These are phyloP conservation scores for Chlorophyllum brunneum DNA, from an alignment of 768 basidiomycete species.

Conservation along the genomic window DNA sequence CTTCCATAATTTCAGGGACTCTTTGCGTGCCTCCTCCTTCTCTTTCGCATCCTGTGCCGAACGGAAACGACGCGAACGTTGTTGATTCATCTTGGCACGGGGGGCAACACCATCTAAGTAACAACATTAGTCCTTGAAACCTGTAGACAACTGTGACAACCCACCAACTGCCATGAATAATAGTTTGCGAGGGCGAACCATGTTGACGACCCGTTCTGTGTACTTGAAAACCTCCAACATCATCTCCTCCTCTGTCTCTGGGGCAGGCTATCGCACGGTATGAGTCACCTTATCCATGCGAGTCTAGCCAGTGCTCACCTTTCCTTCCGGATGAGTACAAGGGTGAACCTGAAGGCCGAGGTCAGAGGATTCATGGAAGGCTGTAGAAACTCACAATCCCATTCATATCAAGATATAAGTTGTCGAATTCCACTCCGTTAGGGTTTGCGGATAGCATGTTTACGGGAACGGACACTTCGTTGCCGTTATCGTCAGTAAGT, in stretches of 20 bases:
- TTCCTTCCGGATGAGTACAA: conserved; percentile 98
- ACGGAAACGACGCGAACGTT: conserved; percentile 94
- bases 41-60: conserved; percentile 93
- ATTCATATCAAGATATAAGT: conserved; percentile 98
- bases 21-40: conserved; percentile 82
- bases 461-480: conserved; percentile 67
- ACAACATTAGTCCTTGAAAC: not conserved
- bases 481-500: conserved; percentile 63
- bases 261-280: conserved; percentile 62
- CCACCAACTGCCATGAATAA: conserved; percentile 98
- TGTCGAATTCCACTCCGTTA: conserved; percentile 95
- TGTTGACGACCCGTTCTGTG: conserved; percentile 95
- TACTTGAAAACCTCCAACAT: conserved; percentile 97
- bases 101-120: conserved; percentile 89
- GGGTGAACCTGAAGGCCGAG: conserved; percentile 73
- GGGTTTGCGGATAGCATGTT: conserved; percentile 83
- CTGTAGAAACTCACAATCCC: conserved; percentile 71
- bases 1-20: conserved; percentile 84
- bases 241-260: conserved; percentile 98
- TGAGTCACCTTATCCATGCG: not conserved
- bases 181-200: conserved; percentile 91
- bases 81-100: conserved; percentile 99
- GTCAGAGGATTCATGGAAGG: conserved; percentile 6
- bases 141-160: conserved; percentile 20
- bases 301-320: conserved; percentile 39